Evolutionary conservation across 306 rosid genomes (phyloP).

Genomic region (Glycine latifolia): DNA sequence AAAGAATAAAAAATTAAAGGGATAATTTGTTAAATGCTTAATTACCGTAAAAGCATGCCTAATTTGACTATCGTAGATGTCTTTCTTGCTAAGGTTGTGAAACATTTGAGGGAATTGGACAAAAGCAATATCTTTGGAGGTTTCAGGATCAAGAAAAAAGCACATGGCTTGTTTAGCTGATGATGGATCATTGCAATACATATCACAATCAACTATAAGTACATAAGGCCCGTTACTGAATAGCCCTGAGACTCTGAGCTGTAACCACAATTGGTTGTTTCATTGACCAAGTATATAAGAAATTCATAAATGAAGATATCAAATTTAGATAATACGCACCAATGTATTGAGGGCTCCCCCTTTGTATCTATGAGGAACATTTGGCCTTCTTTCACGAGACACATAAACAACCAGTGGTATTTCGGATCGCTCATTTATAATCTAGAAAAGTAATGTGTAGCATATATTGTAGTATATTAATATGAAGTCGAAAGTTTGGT

Average conservation of each 20-base stretch:
- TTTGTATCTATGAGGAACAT: conserved; percentile 47
- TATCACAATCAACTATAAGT: conserved; percentile 71
- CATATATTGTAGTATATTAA: too few relatives aligned
- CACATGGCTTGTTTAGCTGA: conserved; percentile 76
- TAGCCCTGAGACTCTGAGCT: conserved; percentile 68
- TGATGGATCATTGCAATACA: conserved; percentile 70
- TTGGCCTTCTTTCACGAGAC: conserved; percentile 55
- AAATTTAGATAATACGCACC: conserved; percentile 29
- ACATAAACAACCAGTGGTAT: conserved; percentile 45
- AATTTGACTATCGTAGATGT: conserved; percentile 55
- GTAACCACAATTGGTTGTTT: conserved; percentile 11
- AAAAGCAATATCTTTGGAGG: conserved; percentile 45
- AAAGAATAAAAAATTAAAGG: too few relatives aligned
- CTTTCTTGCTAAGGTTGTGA: conserved; percentile 59
- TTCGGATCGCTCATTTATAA: conserved; percentile 29
- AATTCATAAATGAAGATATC: not conserved
- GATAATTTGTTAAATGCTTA: too few relatives aligned
- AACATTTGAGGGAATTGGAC: conserved; percentile 67
- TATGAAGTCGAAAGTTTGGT: too few relatives aligned
- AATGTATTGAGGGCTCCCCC: conserved; percentile 53
- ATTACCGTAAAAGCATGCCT: conserved; percentile 44
- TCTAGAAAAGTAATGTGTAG: not conserved
- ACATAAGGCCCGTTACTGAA: conserved; percentile 65
- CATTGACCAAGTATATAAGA: too few relatives aligned
- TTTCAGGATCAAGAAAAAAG: conserved; percentile 64